These are phyloP conservation scores for Phytophthora citricola DNA, from an alignment of 352 stramenopile species.

Conservation along the genomic window DNA sequence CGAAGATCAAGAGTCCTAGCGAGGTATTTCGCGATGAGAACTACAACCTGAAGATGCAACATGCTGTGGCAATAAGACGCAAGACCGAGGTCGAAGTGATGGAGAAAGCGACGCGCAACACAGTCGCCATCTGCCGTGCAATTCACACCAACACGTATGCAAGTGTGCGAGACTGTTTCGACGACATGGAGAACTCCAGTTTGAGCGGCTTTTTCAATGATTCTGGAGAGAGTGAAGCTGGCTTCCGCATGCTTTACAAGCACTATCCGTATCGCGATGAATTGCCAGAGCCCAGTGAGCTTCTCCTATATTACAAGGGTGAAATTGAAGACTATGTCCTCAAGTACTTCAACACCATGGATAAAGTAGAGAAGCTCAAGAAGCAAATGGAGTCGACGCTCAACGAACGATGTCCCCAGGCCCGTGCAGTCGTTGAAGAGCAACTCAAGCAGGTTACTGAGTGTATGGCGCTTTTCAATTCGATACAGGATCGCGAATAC, in stretches of 20 bases:
- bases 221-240: conserved; percentile 54
- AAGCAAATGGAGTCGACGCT: conserved; percentile 69
- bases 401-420: conserved; percentile 63
- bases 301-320: conserved; percentile 63
- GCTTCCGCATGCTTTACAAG: conserved; percentile 75
- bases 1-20: conserved; percentile 59
- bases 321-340: conserved; percentile 78
- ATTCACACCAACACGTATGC: conserved; percentile 60
- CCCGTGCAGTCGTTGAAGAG: conserved; percentile 50
- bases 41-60: conserved; percentile 64
- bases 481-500: conserved; percentile 21
- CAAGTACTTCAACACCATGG: conserved; percentile 58
- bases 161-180: conserved; percentile 59
- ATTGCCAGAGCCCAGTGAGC: conserved; percentile 60
- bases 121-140: conserved; percentile 54
- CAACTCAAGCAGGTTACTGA: conserved; percentile 59
- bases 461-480: conserved; percentile 53
- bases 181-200: conserved; percentile 46
- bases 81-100: conserved; percentile 62
- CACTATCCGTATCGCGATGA: conserved; percentile 54
- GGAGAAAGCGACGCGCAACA: conserved; percentile 73
- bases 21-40: conserved; percentile 72
- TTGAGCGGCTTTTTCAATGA: conserved; percentile 57
- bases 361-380: conserved; percentile 46
- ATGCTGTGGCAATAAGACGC: conserved; percentile 50